A percentile compares a stretch with the other conserved stretches of the same genome.
Conservation (phyloP, 352 stramenopile species). For the Globisporangium middletonii region DNA sequence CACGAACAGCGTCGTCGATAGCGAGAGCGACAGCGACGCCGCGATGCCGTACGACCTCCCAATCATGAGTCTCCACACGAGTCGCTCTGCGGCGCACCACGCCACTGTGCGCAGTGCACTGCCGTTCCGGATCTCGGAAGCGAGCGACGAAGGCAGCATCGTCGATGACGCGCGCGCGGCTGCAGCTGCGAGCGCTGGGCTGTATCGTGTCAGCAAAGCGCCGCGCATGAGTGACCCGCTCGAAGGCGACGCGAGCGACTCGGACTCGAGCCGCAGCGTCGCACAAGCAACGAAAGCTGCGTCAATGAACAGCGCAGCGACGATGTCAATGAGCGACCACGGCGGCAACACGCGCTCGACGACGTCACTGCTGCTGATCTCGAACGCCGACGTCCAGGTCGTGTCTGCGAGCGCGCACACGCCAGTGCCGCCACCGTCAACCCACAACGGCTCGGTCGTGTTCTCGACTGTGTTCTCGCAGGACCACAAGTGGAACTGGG, state of each 20-base stretch:
- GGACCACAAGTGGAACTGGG: constrained; percentile 56
- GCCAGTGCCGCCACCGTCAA: constrained; percentile 43
- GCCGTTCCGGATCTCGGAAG: constrained; percentile 33
- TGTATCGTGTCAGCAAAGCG: not conserved
- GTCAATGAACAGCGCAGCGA: not conserved
- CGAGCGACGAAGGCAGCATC: constrained; percentile 37
- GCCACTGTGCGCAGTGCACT: constrained; percentile 19
- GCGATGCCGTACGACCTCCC: not conserved
- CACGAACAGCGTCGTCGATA: constrained; percentile 9
- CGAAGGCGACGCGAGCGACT: constrained; percentile 8
- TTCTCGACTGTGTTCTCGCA: constrained; percentile 66
- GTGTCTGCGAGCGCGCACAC: constrained; percentile 1
- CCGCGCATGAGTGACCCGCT: constrained; percentile 11
- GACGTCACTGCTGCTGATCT: constrained; percentile 24
- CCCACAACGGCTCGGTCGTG: constrained; percentile 40
- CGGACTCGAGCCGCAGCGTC: constrained; percentile 5
- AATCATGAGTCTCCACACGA: constrained; percentile 2
- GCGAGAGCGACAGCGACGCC: not conserved
- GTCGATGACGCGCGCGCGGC: constrained; percentile 9
- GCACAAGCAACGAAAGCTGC: not conserved
- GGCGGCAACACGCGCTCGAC: constrained; percentile 24
- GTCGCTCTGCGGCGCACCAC: not conserved
- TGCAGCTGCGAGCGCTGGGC: not conserved
- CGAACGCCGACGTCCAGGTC: constrained; percentile 9
- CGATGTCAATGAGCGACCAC: constrained; percentile 10